These are phyloP conservation scores for Sporisorium sorghi DNA, from an alignment of 1,284 basidiomycete genomes.

Conservation along the genomic window DNA sequence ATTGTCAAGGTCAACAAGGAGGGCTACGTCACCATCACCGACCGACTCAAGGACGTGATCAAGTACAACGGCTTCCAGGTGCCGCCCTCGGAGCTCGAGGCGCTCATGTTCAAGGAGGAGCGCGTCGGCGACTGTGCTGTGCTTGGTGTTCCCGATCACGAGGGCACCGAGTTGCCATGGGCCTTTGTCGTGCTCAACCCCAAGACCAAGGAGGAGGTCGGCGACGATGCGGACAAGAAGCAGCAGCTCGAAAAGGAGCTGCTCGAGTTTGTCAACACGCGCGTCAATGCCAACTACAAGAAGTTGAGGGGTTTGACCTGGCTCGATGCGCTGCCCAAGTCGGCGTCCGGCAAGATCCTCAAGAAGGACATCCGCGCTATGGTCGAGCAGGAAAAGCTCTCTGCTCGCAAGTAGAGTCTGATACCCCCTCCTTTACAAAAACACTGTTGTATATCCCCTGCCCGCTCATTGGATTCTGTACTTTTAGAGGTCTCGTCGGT, in stretches of 20 bases:
- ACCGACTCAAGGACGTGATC: conserved; percentile 67
- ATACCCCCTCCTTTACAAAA: background rate
- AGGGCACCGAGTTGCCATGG: conserved; percentile 60
- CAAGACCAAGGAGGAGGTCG: conserved; percentile 19
- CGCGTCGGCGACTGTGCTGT: conserved; percentile 58
- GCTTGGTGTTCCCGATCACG: conserved; percentile 44
- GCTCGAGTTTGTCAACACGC: conserved; percentile 54
- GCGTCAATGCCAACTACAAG: conserved; percentile 63
- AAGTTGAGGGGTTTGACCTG: conserved; percentile 62
- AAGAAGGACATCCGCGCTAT: conserved; percentile 60
- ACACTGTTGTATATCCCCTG: too few relatives aligned
- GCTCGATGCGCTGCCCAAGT: conserved; percentile 62
- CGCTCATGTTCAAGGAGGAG: conserved; percentile 51
- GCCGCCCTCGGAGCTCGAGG: conserved; percentile 65
- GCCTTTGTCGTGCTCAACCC: conserved; percentile 54
- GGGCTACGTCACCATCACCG: conserved; percentile 64
- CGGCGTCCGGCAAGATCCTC: conserved; percentile 63
- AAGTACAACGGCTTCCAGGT: conserved; percentile 69
- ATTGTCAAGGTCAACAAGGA: conserved; percentile 58
- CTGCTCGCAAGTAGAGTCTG: conserved; percentile 19
- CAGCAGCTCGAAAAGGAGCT: conserved; percentile 39
- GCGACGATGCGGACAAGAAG: conserved; percentile 37
- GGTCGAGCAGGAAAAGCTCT: conserved; percentile 41
- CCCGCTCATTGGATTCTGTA: background rate
- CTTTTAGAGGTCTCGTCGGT: background rate